Conservation (phyloP, 495 filamentous ascomycete genomes). For the Penicillium ochrochloron region DNA sequence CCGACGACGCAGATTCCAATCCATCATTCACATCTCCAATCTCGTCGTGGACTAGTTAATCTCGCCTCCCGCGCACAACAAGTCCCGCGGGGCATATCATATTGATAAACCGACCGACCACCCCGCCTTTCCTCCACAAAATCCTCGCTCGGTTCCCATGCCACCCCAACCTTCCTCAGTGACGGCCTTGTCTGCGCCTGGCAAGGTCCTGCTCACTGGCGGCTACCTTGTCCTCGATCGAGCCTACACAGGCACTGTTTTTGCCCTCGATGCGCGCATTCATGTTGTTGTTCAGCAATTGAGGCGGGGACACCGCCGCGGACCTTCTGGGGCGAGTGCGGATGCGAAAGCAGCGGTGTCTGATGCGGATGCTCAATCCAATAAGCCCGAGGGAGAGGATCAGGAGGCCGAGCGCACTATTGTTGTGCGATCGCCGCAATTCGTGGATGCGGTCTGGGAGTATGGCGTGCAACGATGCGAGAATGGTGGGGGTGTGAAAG, state of each 20-base stretch:
- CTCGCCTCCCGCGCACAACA: neutral
- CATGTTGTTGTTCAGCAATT: constrained; percentile 75
- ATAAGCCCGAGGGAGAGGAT: constrained; percentile 21
- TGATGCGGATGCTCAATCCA: constrained; percentile 16
- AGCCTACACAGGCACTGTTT: constrained; percentile 84
- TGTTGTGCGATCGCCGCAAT: constrained; percentile 89
- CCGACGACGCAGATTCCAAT: neutral
- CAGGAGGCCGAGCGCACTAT: constrained; percentile 57
- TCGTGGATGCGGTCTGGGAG: constrained; percentile 81
- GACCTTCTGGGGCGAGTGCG: constrained; percentile 28
- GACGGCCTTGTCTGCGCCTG: constrained; percentile 84
- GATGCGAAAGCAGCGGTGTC: constrained; percentile 20
- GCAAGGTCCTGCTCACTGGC: constrained; percentile 92
- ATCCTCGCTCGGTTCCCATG: constrained; percentile 20
- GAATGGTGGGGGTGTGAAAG: constrained; percentile 73
- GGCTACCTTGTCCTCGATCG: constrained; percentile 95
- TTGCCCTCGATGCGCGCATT: constrained; percentile 92
- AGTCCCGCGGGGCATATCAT: constrained; percentile 15
- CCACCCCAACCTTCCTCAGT: constrained; percentile 28
- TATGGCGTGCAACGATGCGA: constrained; percentile 73
- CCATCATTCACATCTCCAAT: neutral
- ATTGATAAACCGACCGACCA: constrained; percentile 12
- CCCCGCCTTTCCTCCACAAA: constrained; percentile 24
- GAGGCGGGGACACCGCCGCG: constrained; percentile 38
- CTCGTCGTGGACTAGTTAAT: neutral